Conservation (phyloP, 257 asterid genomes). For the Anisodus acutangulus region DNA sequence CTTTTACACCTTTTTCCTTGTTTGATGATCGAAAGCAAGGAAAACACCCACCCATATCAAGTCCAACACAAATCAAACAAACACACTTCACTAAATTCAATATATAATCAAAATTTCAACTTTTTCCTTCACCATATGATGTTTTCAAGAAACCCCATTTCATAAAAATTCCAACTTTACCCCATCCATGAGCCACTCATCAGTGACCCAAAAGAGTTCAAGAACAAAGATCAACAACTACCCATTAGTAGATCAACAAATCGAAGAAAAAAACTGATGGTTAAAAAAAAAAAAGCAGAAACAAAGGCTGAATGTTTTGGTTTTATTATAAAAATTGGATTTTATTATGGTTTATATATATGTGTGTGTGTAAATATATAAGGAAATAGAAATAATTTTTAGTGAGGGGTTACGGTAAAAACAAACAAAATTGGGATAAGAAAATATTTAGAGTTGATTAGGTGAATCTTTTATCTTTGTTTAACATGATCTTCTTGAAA, state of each 20-base stretch:
- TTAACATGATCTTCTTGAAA: slow-evolving; percentile 23
- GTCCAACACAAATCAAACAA: slow-evolving; percentile 45
- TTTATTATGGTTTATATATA: background rate
- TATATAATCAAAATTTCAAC: slow-evolving; percentile 31
- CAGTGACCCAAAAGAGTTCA: slow-evolving; percentile 52
- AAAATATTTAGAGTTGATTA: background rate
- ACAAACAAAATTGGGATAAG: slow-evolving; percentile 36
- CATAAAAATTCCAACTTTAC: slow-evolving; percentile 57
- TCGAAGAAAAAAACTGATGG: slow-evolving; percentile 60
- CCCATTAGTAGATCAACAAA: slow-evolving; percentile 85
- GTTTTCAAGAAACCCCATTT: slow-evolving; percentile 49
- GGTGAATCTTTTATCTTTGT: slow-evolving; percentile 32
- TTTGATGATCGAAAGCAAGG: slow-evolving; percentile 86
- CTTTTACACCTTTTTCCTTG: slow-evolving; percentile 63
- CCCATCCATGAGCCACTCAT: slow-evolving; percentile 45
- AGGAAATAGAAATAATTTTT: slow-evolving; percentile 29
- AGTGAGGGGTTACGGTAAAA: slow-evolving; percentile 40
- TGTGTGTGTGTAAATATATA: slow-evolving; percentile 2
- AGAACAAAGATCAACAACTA: slow-evolving; percentile 39
- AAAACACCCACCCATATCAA: slow-evolving; percentile 82
- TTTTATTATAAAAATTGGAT: background rate
- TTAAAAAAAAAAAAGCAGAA: slow-evolving; percentile 51
- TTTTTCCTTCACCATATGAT: background rate
- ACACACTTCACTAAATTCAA: slow-evolving; percentile 45
- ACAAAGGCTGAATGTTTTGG: background rate